These are phyloP conservation scores for Penstemon davidsonii DNA, from an alignment of 257 asterid genomes.

Conservation along the genomic window DNA sequence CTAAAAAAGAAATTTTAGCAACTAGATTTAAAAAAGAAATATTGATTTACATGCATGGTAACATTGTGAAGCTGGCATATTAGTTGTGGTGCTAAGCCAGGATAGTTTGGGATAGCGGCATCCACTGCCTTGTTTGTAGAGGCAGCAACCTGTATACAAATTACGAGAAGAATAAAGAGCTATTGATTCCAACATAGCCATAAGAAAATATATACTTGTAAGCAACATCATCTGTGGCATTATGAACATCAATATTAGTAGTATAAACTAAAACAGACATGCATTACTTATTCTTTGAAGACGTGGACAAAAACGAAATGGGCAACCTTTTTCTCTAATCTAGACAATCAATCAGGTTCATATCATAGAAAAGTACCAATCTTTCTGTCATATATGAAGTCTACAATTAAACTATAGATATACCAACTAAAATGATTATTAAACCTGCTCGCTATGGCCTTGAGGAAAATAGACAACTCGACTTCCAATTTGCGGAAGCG, in stretches of 20 bases:
- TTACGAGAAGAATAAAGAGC: not conserved
- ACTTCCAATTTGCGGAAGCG: slow-evolving; percentile 86
- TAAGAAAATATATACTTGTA: not conserved
- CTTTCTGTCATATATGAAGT: not conserved
- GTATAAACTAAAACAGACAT: not conserved
- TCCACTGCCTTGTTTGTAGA: slow-evolving; percentile 93
- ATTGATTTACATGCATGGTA: slow-evolving; percentile 82
- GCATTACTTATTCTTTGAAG: not conserved
- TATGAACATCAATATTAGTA: not conserved
- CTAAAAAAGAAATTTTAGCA: not conserved
- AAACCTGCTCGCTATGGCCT: slow-evolving; percentile 95
- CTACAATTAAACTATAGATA: not conserved
- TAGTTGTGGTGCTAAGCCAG: slow-evolving; percentile 87
- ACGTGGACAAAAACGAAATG: not conserved
- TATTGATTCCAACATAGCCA: not conserved
- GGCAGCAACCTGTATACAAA: slow-evolving; percentile 70
- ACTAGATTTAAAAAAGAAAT: not conserved
- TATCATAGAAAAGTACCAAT: not conserved
- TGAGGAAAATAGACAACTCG: slow-evolving; percentile 90
- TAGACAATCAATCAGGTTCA: not conserved
- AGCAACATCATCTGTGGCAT: not conserved
- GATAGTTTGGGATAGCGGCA: slow-evolving; percentile 79
- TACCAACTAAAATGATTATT: not conserved
- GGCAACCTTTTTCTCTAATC: not conserved
- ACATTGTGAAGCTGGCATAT: slow-evolving; percentile 97